Evolutionary conservation across 768 basidiomycete species (phyloP).

Genomic region (Trichaptum fuscoviolaceum): DNA sequence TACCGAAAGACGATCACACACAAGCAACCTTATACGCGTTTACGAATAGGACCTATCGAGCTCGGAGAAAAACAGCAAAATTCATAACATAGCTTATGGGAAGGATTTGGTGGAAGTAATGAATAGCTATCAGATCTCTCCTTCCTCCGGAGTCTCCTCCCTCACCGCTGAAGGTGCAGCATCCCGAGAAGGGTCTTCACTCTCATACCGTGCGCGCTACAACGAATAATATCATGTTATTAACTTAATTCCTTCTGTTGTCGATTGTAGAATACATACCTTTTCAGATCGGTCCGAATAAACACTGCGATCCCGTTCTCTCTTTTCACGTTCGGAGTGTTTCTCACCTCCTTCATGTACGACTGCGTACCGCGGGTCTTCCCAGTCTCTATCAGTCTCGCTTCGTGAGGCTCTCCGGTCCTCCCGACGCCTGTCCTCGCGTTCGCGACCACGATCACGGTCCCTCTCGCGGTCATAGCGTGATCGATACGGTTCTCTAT

Average conservation of each 20-base stretch:
- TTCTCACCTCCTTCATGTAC: constrained; percentile 40
- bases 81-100: constrained; percentile 5
- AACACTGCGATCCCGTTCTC: constrained; percentile 25
- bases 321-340: constrained; percentile 35
- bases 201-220: constrained; percentile 54
- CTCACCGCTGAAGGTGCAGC: constrained; percentile 29
- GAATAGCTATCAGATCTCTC: constrained; percentile 57
- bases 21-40: constrained; percentile 93
- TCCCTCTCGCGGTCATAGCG: constrained; percentile 25
- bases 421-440: constrained; percentile 33
- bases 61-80: constrained; percentile 29
- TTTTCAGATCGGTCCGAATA: constrained; percentile 48
- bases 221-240: background rate
- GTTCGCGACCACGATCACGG: constrained; percentile 35
- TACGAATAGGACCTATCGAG: constrained; percentile 82
- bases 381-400: constrained; percentile 31
- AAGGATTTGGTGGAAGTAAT: background rate
- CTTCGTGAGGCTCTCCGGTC: constrained; percentile 29
- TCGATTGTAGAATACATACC: constrained; percentile 33
- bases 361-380: constrained; percentile 19
- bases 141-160: constrained; percentile 82
- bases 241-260: background rate
- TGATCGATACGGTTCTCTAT: constrained; percentile 10
- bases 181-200: constrained; percentile 36
- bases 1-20: constrained; percentile 91